Evolutionary conservation across 345 rosid species (phyloP).

Genomic region (Brassica carinata): DNA sequence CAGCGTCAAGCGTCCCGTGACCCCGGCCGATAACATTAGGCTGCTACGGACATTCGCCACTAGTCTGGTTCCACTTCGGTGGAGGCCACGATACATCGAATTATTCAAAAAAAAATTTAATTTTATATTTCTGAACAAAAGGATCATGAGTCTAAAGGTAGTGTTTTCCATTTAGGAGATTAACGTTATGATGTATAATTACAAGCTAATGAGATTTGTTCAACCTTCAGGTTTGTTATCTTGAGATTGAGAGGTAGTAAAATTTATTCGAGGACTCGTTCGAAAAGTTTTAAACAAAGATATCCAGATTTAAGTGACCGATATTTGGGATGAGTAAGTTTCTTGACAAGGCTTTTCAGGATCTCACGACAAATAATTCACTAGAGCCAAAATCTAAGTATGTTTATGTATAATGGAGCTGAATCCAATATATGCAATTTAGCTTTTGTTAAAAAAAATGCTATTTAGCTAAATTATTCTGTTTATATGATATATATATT

Average conservation of each 20-base stretch:
- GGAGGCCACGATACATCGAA: too few relatives aligned
- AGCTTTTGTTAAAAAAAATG: background rate
- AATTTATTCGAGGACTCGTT: background rate
- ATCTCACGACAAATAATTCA: background rate
- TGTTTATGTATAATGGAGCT: background rate
- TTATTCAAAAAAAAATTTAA: background rate
- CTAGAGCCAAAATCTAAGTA: background rate
- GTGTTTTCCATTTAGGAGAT: background rate
- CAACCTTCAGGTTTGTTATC: background rate
- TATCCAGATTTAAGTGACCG: too few relatives aligned
- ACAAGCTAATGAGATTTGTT: background rate
- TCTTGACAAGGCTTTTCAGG: background rate
- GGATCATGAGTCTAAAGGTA: background rate
- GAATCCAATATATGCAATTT: background rate
- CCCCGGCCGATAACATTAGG: too few relatives aligned
- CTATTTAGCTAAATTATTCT: background rate
- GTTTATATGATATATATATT: background rate
- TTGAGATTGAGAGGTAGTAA: background rate
- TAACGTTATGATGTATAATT: background rate
- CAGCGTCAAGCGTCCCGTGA: too few relatives aligned
- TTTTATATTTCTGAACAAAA: background rate
- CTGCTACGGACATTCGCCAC: too few relatives aligned
- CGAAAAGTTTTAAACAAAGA: background rate
- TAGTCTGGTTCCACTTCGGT: too few relatives aligned
- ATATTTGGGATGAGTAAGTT: background rate